Evolutionary conservation across 1,284 basidiomycete genomes (phyloP), one percentile per base, ranked within the genome.

Genomic region (Cryptococcus sp.): DNA sequence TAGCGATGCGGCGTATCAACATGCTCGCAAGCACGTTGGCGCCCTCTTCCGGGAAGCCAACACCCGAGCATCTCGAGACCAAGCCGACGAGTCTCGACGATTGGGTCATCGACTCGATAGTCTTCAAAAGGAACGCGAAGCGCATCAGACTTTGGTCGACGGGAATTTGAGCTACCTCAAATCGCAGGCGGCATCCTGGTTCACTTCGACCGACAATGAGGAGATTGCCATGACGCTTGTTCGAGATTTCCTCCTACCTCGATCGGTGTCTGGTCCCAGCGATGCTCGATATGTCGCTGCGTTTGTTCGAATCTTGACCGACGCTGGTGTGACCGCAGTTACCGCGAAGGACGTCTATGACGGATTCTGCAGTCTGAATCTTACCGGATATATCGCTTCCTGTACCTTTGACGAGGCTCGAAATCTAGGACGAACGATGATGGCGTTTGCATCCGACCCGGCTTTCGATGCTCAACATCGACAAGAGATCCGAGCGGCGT

Each of bases 371-470:
- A 83, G 85, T 28, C 86, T 91, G 53, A 83, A 88, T 57, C 79
- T 92, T 39, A 85, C 87, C 39, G 83, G 85, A 7, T 80, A 92
- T 10, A 78, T 97, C 23, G 97, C 93, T 68, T 86, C 87, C 1
- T 93, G 89, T 61, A 95, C 91, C 45, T 94, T 95, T 75, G 90
- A 88, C 60, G 94, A 99, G 73, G 92, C 92, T 6, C 82, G 86
- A 48, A 98, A 97, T 72, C 93, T 93, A n/a, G 34, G 34, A 9
- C 28, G 28, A 7, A 31, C 28, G 14, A 7, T 31, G 28, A 31
- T 31, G 28, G 28, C 7, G 28, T 31, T 31, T 14, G 14, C 28
- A 7, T 31, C 28, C 9, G 28, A 31, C 14, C 9, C 38, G 23
- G 10, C 7, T 7, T 36, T n/a, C 35, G 19, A n/a, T 7, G 6